Evolutionary conservation across 345 rosid genomes (phyloP), one percentile per base, ranked within the genome.

Genomic region (Rhizophora mangle): DNA sequence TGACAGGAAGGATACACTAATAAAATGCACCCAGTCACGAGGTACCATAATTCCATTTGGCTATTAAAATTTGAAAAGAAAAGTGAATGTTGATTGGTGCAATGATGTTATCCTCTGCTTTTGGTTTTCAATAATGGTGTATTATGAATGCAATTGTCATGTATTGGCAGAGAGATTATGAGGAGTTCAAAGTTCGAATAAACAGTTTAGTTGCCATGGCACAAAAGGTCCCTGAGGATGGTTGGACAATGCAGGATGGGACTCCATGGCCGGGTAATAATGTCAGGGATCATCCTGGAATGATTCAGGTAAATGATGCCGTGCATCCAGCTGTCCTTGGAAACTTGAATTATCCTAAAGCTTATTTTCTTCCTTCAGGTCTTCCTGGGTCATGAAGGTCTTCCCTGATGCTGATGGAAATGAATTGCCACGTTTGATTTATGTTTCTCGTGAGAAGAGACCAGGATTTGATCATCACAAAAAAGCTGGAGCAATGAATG

Each of bases 171-270:
- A 85, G 97, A 72, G 94, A 92, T 60, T 92, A 92, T 63, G 97
- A 92, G 74, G 96, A 89, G 57, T 92, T 92, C 72, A 92, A 88
- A 73, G 83, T 92, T 53, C 81, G 87, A 68, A 89, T 92, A 79
- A 92, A 92, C 72, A 85, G 88, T 37, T 76, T 92, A 67, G 96
- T 92, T 76, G 78, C 92, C 19, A 85, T 73, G 65, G 97, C 97
- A 62, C 87, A 86, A 75, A 92, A 92, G 84, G 96, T 89, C 57
- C 97, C 97, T 47, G 97, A 92, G 74, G 97, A 92, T 39, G 97
- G 97, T 46, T 91, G 97, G 97, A 91, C 96, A 46, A 91, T 91
- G 97, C 97, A 91, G 76, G 96, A 89, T 64, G 97, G 96, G 56
- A 89, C 92, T 69, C 94, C 89, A 49, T 92, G 96, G 94, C 97